phyloP scores from a whole-genome alignment of 345 rosid species.

The Aethionema arabicum region DNA sequence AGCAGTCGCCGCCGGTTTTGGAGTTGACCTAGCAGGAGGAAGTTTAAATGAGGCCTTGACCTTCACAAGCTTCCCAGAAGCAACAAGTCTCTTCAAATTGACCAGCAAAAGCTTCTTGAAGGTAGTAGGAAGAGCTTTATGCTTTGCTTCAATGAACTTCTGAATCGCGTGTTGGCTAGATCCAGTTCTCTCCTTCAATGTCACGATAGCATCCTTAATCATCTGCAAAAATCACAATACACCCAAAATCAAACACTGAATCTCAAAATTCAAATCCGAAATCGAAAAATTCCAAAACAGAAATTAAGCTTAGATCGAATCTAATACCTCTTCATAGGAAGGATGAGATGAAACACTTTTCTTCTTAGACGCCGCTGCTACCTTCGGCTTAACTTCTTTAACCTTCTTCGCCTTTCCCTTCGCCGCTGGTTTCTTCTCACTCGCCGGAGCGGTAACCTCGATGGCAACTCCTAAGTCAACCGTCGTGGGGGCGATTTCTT shows the following conservation, averaged over 20 bases:
- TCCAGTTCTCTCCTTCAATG: conserved; percentile 80
- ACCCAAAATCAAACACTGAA: neutral
- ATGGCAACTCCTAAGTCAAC: conserved; percentile 53
- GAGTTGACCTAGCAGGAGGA: conserved; percentile 42
- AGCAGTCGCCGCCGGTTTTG: conserved; percentile 22
- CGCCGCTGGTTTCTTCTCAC: conserved; percentile 40
- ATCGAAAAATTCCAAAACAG: neutral
- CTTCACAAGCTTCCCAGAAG: conserved; percentile 61
- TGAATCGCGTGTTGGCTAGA: conserved; percentile 88
- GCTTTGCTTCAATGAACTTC: conserved; percentile 76
- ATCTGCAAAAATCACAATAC: conserved; percentile 41
- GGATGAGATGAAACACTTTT: conserved; percentile 53
- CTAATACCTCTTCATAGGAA: conserved; percentile 63
- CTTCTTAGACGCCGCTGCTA: conserved; percentile 43
- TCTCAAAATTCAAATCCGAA: neutral
- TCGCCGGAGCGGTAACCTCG: conserved; percentile 22
- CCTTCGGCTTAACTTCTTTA: conserved; percentile 50
- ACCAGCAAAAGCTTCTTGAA: conserved; percentile 67
- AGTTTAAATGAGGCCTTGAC: conserved; percentile 76
- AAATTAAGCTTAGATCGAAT: neutral
- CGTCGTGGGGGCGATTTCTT: conserved; percentile 24
- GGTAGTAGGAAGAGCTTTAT: conserved; percentile 56
- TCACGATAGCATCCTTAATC: conserved; percentile 67
- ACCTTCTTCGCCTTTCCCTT: conserved; percentile 50
- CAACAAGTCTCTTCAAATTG: conserved; percentile 67